Conservation (phyloP, 176 grass and related monocot genomes). For the Guadua angustifolia region DNA sequence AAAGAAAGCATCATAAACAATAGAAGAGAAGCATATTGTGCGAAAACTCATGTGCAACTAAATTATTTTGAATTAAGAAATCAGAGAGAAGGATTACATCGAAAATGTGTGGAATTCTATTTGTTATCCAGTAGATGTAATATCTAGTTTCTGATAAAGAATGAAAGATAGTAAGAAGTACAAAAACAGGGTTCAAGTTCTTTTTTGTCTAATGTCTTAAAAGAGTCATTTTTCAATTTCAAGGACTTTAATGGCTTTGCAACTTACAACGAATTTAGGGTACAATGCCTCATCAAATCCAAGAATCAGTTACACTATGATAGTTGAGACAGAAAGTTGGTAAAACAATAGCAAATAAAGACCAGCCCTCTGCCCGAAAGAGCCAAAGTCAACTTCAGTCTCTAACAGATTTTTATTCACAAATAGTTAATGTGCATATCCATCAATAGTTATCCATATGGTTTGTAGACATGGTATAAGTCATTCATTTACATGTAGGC, state of each 20-base stretch:
- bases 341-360: slow-evolving; percentile 1
- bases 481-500: too few relatives aligned
- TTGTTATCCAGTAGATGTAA: background rate
- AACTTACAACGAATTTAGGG: background rate
- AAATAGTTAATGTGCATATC: background rate
- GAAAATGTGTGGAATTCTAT: background rate
- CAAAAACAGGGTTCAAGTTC: background rate
- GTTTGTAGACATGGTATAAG: too few relatives aligned
- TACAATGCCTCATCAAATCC: background rate
- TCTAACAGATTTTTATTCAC: background rate
- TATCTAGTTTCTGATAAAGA: background rate
- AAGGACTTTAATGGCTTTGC: background rate
- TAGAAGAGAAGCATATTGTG: slow-evolving; percentile 7
- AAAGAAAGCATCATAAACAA: slow-evolving; percentile 30
- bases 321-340: background rate
- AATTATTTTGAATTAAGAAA: background rate
- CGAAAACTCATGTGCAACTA: background rate
- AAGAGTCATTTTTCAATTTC: background rate
- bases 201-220: background rate
- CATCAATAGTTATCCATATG: too few relatives aligned
- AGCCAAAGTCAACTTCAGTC: background rate
- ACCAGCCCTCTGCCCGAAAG: background rate
- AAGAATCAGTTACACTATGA: background rate
- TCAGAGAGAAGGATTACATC: background rate
- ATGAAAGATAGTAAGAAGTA: background rate